Base-by-base conservation (phyloP, 495 filamentous ascomycete genomes). In the Lophiotrema nucula region DNA sequence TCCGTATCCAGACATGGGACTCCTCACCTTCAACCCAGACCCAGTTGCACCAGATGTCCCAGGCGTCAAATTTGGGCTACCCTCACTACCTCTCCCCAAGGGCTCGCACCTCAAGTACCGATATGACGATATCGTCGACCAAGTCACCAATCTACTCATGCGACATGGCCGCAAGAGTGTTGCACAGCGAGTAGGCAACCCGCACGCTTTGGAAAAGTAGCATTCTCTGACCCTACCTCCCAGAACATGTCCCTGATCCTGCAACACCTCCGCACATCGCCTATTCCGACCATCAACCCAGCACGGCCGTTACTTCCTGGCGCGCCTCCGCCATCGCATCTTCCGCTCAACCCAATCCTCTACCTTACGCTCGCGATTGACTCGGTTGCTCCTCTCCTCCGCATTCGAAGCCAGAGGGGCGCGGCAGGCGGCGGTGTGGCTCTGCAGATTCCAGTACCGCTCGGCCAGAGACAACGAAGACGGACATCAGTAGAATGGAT, bases 91-190 rank as follows among this genome's bases (percentile, higher is more conserved):
- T 18, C 69, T 90, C 18, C 76, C 83, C 18, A 77, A 79, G 24
- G 74, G 81, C 11, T 69, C 79, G 53, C 79, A 90, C 68, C 73
- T 88, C 61, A 84, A 88, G 58, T 71, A 88, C 56, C 81, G 93
- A 51, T 95, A 97, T 69, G 86, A 95, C 65, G 79, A 88, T 2
- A 71, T 97, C 21, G 74, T 97, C 27, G 75, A 85, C 41, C 93
- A 96, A 75, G 77, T 97, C 61, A 95, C 89, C 16, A 91, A 90
- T 72, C 79, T 95, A 50, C 59, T 98, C 49, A 98, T 97, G 92
- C 74, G 77, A 58, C 80, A 96, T 73, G 93, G 93, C 44, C 95
- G 96, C 73, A 76, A 91, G 66, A 82, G 83, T 65, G 76, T 78
- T 72, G 91, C 90, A 19, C 88, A 96, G 70, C 84, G 84, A 80